Percentiles rank a stretch among this genome's conserved stretches.
These are phyloP conservation scores for Venturia effusa DNA, from an alignment of 2,329 filamentous ascomycete species.

Conservation along the genomic window DNA sequence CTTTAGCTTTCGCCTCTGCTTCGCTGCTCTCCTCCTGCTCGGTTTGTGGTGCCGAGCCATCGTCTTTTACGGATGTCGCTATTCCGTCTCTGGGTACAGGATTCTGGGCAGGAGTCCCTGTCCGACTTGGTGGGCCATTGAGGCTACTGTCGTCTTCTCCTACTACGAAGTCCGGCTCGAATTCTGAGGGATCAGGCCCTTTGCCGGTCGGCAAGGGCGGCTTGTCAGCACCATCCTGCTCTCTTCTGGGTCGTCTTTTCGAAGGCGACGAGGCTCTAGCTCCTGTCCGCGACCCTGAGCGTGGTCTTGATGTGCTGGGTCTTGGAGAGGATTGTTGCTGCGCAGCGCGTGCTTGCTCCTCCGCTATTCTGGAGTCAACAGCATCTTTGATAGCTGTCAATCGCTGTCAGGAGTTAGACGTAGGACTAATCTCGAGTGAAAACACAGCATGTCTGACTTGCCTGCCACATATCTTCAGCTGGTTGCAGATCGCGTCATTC, in stretches of 20 bases:
- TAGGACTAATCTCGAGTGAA: not conserved
- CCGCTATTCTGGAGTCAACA: conserved; percentile 78
- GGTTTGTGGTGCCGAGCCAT: conserved; percentile 13
- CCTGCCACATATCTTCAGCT: conserved; percentile 11
- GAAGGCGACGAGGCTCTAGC: conserved; percentile 19
- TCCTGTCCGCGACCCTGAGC: conserved; percentile 30
- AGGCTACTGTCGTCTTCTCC: conserved; percentile 59
- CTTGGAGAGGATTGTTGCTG: conserved; percentile 30
- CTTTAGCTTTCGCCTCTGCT: conserved; percentile 18
- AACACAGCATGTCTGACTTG: not conserved
- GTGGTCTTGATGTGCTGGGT: conserved; percentile 34
- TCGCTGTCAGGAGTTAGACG: not conserved
- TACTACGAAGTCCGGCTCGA: conserved; percentile 76
- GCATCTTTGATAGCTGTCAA: conserved; percentile 52
- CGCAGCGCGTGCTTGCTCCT: conserved; percentile 67
- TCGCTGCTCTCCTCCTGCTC: conserved; percentile 22
- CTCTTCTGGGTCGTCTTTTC: conserved; percentile 18
- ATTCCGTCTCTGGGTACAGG: conserved; percentile 17
- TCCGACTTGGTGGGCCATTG: conserved; percentile 45
- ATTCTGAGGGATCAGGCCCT: conserved; percentile 73
- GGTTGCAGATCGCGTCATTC: not conserved
- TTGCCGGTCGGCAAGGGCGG: conserved; percentile 32
- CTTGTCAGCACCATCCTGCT: conserved; percentile 16
- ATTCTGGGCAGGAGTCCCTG: conserved; percentile 4
- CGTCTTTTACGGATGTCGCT: conserved; percentile 4